Evolutionary conservation across 257 asterid genomes (phyloP).

Genomic region (Nicotiana otophora): DNA sequence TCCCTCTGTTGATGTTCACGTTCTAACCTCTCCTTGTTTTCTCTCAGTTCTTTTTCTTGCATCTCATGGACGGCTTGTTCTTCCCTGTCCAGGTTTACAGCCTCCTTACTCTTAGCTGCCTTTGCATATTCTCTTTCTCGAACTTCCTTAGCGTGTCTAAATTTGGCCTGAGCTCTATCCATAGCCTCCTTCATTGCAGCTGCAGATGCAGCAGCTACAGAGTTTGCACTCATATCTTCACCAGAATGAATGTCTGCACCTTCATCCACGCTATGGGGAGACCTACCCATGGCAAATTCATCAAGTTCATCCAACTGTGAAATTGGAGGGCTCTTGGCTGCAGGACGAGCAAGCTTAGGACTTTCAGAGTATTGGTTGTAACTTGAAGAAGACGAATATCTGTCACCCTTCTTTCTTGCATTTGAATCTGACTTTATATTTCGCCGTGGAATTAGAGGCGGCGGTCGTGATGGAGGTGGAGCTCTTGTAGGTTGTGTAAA

Average conservation of each 20-base stretch:
- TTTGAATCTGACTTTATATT: constrained; percentile 50
- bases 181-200: constrained; percentile 99
- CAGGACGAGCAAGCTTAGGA: constrained; percentile 41
- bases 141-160: constrained; percentile 92
- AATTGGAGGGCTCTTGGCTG: constrained; percentile 52
- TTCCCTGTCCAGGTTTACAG: constrained; percentile 46
- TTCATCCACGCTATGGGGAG: constrained; percentile 41
- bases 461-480: constrained; percentile 97
- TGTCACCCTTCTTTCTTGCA: constrained; percentile 54
- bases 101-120: constrained; percentile 69
- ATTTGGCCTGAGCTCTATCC: constrained; percentile 98
- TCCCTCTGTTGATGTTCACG: constrained; percentile 60
- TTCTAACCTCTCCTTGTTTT: constrained; percentile 66
- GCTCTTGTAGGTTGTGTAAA: constrained; percentile 80
- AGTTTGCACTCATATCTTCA: constrained; percentile 58
- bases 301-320: constrained; percentile 89
- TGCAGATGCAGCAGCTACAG: constrained; percentile 91
- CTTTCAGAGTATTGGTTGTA: constrained; percentile 48
- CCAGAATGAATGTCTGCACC: constrained; percentile 38
- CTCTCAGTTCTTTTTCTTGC: constrained; percentile 63
- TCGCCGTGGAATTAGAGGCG: constrained; percentile 79
- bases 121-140: constrained; percentile 88
- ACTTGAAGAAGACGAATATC: constrained; percentile 45
- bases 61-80: constrained; percentile 39
- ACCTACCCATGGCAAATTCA: constrained; percentile 71